Base-by-base conservation (phyloP, 768 basidiomycete genomes). In the Serpula lacrymans region DNA sequence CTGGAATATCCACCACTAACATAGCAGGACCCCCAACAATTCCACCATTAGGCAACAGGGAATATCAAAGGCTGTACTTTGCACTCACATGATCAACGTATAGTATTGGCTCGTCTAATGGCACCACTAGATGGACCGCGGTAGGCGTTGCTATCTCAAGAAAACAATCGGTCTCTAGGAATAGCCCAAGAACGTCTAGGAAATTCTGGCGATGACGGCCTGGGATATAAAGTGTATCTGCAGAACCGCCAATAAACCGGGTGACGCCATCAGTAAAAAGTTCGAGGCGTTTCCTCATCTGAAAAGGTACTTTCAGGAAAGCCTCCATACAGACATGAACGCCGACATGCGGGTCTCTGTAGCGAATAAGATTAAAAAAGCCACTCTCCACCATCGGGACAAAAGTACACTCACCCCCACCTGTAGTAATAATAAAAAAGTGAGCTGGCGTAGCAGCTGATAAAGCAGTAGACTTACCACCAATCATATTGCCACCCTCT, bases 121-220 rank as follows among this genome's bases (percentile, higher is more conserved):
- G 66, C 1, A 62, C 51, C 10, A 69, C 67, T 3, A 75, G 51
- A 43, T 76, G 74, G 3, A 72, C 49, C 1, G 64, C 54, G 23
- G 72, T 74, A 1, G 74, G 74, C 0, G 63, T 56, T 11, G 70
- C 74, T 18, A 75, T 76, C 48, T 76, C 73, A 22, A 73, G 48
- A 56, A 76, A 76, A 47, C 71, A 74, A 24, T 66, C 34, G 8
- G 73, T 75, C 46, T 70, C 64, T 16, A 76, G 59, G 53, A 76
- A 76, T 13, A 64, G 48, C 1, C 56, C 67, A 9, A 74, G 54
- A 8, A 64, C 55, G 12, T 70, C 63, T 62, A 73, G 64, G 55
- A 75, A 69, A 6, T 49, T 41, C 10, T 39, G 40, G 25, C 65
- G 63, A 40, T 70, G 67, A 2, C 62, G 59, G 10, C 67, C 67